Conservation (phyloP, 495 filamentous ascomycete genomes). For the Beverwykella pulmonaria region DNA sequence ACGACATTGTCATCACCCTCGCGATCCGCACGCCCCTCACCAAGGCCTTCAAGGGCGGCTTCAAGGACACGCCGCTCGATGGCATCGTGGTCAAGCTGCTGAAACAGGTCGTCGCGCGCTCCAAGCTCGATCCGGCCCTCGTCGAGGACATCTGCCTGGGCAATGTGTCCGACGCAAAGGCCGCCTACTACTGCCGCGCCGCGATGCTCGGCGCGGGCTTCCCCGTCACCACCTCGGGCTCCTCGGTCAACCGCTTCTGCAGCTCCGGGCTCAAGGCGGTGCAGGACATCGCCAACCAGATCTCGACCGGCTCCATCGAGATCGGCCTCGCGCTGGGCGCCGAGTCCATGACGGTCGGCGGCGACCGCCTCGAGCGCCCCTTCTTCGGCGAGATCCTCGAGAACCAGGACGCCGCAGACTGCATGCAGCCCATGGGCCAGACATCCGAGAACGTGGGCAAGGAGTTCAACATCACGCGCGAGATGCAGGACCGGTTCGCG, state of each 20-base stretch:
- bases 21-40: conserved; percentile 83
- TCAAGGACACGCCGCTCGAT: conserved; percentile 94
- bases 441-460: conserved; percentile 94
- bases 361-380: conserved; percentile 66
- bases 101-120: conserved; percentile 71
- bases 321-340: conserved; percentile 84
- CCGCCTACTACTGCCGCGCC: conserved; percentile 86
- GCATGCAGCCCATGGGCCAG: conserved; percentile 95
- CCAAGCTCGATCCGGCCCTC: conserved; percentile 76
- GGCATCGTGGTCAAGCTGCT: conserved; percentile 77
- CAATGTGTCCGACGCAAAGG: conserved; percentile 85
- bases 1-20: conserved; percentile 94
- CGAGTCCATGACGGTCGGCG: conserved; percentile 79
- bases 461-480: conserved; percentile 82
- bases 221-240: conserved; percentile 82
- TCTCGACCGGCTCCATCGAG: conserved; percentile 77
- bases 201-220: conserved; percentile 89
- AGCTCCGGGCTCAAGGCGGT: conserved; percentile 93
- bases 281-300: conserved; percentile 91
- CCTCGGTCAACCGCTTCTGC: conserved; percentile 91
- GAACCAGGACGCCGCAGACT: conserved; percentile 77
- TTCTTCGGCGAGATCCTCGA: conserved; percentile 78
- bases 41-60: conserved; percentile 81
- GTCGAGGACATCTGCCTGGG: conserved; percentile 92
- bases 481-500: conserved; percentile 80